These are phyloP conservation scores for Saturnispora quitensis DNA, from an alignment of 805 yeast genomes.

Conservation along the genomic window DNA sequence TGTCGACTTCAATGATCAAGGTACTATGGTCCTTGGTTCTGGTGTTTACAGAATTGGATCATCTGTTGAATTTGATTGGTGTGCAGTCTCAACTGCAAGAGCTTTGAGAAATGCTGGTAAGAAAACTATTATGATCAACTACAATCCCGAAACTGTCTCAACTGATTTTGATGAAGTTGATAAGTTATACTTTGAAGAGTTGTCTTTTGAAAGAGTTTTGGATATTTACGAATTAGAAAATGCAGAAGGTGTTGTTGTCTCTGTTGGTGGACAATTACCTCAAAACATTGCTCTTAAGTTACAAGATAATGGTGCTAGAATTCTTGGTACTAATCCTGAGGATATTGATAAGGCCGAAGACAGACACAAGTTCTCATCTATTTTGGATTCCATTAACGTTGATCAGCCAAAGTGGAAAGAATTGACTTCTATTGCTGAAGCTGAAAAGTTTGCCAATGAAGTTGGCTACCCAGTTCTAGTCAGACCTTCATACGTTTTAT, in stretches of 20 bases:
- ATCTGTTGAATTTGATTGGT: constrained; percentile 98
- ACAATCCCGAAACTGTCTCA: constrained; percentile 98
- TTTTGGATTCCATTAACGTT: constrained; percentile 82
- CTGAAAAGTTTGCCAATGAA: constrained; percentile 71
- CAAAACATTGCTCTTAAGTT: constrained; percentile 89
- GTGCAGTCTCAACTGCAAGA: constrained; percentile 96
- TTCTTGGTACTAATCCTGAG: constrained; percentile 88
- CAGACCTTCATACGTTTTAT: constrained; percentile 93
- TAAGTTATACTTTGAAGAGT: constrained; percentile 91
- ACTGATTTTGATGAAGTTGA: constrained; percentile 98
- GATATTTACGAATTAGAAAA: constrained; percentile 92
- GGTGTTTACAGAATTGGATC: constrained; percentile 99
- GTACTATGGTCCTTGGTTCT: constrained; percentile 92
- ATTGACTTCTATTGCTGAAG: constrained; percentile 76
- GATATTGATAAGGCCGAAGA: constrained; percentile 97
- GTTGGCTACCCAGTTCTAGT: constrained; percentile 95
- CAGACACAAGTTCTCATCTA: constrained; percentile 94
- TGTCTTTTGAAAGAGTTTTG: constrained; percentile 91
- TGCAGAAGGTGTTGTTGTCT: constrained; percentile 85
- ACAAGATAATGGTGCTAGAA: constrained; percentile 75
- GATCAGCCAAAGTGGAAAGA: constrained; percentile 99
- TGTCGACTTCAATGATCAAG: constrained; percentile 80
- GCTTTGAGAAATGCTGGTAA: constrained; percentile 78
- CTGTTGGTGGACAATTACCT: constrained; percentile 97
- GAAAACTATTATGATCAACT: constrained; percentile 94